Evolutionary conservation across 371 early-diverging fungal genomes (phyloP).

Genomic region (Lichtheimia ornata): DNA sequence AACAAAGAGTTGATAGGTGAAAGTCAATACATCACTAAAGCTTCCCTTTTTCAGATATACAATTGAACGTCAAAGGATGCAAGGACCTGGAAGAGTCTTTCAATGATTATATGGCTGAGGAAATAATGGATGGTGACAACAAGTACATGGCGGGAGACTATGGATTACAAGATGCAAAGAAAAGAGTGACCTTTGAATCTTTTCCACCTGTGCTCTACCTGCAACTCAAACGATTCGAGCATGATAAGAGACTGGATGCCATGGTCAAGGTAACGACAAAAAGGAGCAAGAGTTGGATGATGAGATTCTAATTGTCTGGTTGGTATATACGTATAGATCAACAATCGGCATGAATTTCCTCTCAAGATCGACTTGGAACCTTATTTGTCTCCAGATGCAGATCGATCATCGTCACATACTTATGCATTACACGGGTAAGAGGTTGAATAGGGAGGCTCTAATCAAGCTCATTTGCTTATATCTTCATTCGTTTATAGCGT

Average conservation of each 20-base stretch:
- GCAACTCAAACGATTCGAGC: constrained; percentile 97
- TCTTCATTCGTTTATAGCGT: constrained; percentile 58
- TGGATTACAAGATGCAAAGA: constrained; percentile 96
- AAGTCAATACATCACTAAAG: too few species aligned
- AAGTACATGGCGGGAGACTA: constrained; percentile 95
- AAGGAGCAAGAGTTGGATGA: too few species aligned
- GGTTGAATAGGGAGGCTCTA: too few species aligned
- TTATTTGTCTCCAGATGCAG: constrained; percentile 72
- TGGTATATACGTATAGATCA: constrained; percentile 64
- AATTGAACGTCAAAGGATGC: constrained; percentile 93
- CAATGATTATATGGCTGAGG: constrained; percentile 83
- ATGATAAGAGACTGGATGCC: constrained; percentile 87
- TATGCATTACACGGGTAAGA: constrained; percentile 84
- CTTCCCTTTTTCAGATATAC: constrained; percentile 72
- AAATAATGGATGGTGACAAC: constrained; percentile 97
- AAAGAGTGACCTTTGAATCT: constrained; percentile 93
- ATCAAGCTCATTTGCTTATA: constrained; percentile 3
- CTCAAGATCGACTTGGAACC: constrained; percentile 84
- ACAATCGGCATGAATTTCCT: constrained; percentile 97
- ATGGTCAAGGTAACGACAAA: constrained; percentile 80
- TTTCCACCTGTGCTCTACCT: constrained; percentile 98
- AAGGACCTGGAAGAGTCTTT: constrained; percentile 90
- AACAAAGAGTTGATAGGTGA: background rate
- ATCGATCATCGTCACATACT: constrained; percentile 66
- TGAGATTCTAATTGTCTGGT: too few species aligned